Base-by-base conservation (phyloP, 2,329 filamentous ascomycete species). In the Penicillium sp. region DNA sequence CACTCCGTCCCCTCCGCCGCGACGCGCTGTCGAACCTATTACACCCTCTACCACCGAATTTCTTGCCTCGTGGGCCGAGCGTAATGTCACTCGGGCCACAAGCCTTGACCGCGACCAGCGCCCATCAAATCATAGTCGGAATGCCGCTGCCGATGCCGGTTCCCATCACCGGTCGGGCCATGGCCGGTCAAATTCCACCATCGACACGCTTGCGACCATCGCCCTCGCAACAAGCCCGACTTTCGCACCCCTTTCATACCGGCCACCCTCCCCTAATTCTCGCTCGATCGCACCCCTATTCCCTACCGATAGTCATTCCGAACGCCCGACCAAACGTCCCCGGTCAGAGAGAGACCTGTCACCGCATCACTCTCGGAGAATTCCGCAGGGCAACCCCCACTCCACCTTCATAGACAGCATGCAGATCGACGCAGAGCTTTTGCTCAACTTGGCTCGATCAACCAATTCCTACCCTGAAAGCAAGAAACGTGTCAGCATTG, bases 271-370 rank as follows among this genome's bases (percentile, higher is more conserved):
- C 50, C 69, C 68, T 45, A 57, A 65, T 43, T 66, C 62, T 45
- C 58, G 55, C 43, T 62, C 63, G 19, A 55, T 65, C 43, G 59
- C 67, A 48, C 60, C 71, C 44, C 57, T 71, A 53, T 73, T 70
- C 44, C 70, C 65, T 43, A 49, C 69, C 50, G 67, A 74, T 49
- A 57, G 65, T 48, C 65, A 71, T 35, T 64, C 68, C 45, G 71
- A 85, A 64, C 78, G 82, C 47, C 84, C 84, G 4, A 72, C 82
- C 21, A 88, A 88, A 71, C 81, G 86, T 43, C 79, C 83, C 49
- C 81, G 84, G 60, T 87, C 85, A 44, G 85, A 87, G 65, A 77
- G 82, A 63, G 73, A 81, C 51, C 74, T 77, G 16, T 79, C 79
- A 26, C 79, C 76, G 43, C 60, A 70, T 61, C 67, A 68, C 62